Conservation (phyloP, 768 basidiomycete species). For the Symmetrospora coprosmae region DNA sequence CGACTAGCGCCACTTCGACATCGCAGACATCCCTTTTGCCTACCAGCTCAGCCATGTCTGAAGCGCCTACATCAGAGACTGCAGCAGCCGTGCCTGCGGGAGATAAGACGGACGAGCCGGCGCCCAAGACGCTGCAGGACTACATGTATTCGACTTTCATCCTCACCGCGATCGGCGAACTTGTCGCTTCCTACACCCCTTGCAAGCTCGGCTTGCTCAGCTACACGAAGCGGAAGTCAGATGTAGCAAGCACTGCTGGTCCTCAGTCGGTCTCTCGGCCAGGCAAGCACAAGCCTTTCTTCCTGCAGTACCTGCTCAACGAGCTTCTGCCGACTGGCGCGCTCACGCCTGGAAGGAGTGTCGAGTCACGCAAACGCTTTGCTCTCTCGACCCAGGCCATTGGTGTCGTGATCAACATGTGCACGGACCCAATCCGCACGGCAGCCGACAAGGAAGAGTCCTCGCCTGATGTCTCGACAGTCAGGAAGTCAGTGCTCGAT, state of each 20-base stretch:
- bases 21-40: background rate
- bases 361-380: constrained; percentile 31
- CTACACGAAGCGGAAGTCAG: constrained; percentile 38
- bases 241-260: constrained; percentile 41
- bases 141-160: constrained; percentile 44
- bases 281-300: constrained; percentile 41
- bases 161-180: constrained; percentile 81
- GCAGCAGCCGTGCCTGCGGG: constrained; percentile 14
- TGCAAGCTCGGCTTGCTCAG: constrained; percentile 81
- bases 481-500: constrained; percentile 85
- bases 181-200: constrained; percentile 78
- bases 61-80: background rate
- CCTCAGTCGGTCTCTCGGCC: background rate
- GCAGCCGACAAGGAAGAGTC: constrained; percentile 55
- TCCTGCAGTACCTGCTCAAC: constrained; percentile 64
- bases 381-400: constrained; percentile 39
- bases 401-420: constrained; percentile 82
- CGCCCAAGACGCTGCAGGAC: constrained; percentile 22
- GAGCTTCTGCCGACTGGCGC: constrained; percentile 68
- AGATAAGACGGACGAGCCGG: constrained; percentile 28
- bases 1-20: background rate
- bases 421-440: constrained; percentile 57
- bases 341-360: constrained; percentile 41
- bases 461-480: constrained; percentile 55
- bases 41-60: background rate